phyloP scores from a whole-genome alignment of 140 eudicot genomes.

The Oenanthe javanica region DNA sequence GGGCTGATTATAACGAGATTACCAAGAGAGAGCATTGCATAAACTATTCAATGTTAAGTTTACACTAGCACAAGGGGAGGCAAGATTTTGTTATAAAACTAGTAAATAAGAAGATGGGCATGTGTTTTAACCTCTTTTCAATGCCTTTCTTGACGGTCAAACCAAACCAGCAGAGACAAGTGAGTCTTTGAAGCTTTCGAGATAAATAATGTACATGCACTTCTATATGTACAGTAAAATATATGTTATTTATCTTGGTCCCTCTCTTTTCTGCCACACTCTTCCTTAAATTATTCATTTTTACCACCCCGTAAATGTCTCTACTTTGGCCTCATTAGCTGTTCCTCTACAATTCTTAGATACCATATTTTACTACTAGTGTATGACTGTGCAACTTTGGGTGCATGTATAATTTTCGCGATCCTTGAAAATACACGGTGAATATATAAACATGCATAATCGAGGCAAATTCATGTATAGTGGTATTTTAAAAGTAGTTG shows the following conservation, averaged over 20 bases:
- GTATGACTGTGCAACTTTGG: no score
- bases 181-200: slow-evolving; percentile 29
- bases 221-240: background rate
- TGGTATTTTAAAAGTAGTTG: no score
- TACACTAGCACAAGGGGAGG: slow-evolving; percentile 12
- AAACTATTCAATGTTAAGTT: background rate
- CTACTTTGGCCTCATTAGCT: slow-evolving; percentile 10
- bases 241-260: slow-evolving; percentile 5
- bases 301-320: background rate
- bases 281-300: slow-evolving; percentile 11
- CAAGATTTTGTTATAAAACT: slow-evolving; percentile 3
- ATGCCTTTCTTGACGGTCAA: slow-evolving; percentile 41
- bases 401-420: no score
- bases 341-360: background rate
- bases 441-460: no score
- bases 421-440: no score
- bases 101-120: slow-evolving; percentile 13
- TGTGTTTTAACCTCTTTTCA: slow-evolving; percentile 32
- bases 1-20: background rate
- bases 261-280: slow-evolving; percentile 7
- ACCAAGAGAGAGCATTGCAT: background rate
- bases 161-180: slow-evolving; percentile 17
- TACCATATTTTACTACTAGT: background rate
- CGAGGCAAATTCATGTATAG: no score
- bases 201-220: slow-evolving; percentile 6